Base-by-base conservation (phyloP, 1,284 basidiomycete species). In the Mixia osmundae region DNA sequence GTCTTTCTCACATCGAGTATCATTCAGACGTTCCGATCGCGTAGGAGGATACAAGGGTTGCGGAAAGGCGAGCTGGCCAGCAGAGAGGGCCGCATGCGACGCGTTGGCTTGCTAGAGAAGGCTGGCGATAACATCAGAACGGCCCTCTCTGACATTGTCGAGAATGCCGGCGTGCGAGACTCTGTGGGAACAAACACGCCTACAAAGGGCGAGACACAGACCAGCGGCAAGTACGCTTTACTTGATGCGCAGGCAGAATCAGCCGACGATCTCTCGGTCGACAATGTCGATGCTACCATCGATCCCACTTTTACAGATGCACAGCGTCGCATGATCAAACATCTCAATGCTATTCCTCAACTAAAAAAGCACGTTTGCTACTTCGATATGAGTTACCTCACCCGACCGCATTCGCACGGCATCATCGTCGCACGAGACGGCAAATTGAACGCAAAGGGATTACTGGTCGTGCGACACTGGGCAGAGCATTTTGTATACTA, bases 361-460 rank as follows among this genome's bases (percentile, higher is more conserved):
- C 34, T 49, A 2, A 23, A 36, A 20, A 47, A 48, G 28, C 37
- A 42, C 35, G 33, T 47, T 24, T 45, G 46, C 4, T 44, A 45
- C 36, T 32, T 47, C n/a, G n/a, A n/a, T n/a, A n/a, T n/a, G n/a
- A n/a, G n/a, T n/a, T n/a, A n/a, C n/a, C n/a, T n/a, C n/a, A n/a
- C n/a, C n/a, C n/a, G n/a, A n/a, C n/a, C n/a, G n/a, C n/a, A n/a
- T n/a, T n/a, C n/a, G n/a, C n/a, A n/a, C n/a, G n/a, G n/a, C n/a
- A n/a, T n/a, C n/a, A n/a, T n/a, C n/a, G n/a, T n/a, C n/a, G n/a
- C n/a, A n/a, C n/a, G n/a, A n/a, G n/a, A n/a, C n/a, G n/a, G n/a
- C n/a, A n/a, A n/a, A n/a, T n/a, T n/a, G n/a, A n/a, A n/a, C n/a
- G n/a, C n/a, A n/a, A n/a, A n/a, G n/a, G n/a, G n/a, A n/a, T n/a